phyloP scores from a whole-genome alignment of 345 rosid genomes.

The thale cress (Arabidopsis thaliana) region DNA sequence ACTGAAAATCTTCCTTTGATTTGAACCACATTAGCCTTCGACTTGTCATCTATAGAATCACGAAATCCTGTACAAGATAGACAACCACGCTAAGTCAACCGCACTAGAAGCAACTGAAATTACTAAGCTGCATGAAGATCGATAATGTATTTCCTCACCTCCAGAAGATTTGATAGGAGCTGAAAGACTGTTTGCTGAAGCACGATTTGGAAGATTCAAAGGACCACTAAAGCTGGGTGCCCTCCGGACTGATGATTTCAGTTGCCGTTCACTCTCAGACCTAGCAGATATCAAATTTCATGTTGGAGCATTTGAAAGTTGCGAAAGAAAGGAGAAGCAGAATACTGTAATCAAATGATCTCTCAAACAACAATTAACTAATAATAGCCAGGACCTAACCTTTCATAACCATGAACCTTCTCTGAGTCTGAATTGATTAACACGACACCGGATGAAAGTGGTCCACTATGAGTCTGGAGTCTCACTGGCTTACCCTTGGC shows the following conservation, averaged over 20 bases:
- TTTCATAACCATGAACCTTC: slow-evolving; percentile 57
- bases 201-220: slow-evolving; percentile 90
- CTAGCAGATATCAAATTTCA: slow-evolving; percentile 48
- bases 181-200: slow-evolving; percentile 97
- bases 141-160: slow-evolving; percentile 54
- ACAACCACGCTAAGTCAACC: not conserved
- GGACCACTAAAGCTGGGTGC: slow-evolving; percentile 99
- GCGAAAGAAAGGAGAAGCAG: slow-evolving; percentile 16
- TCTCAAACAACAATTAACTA: slow-evolving; percentile 25
- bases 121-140: slow-evolving; percentile 2
- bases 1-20: slow-evolving; percentile 98
- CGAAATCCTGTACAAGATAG: slow-evolving; percentile 65
- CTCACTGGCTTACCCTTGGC: slow-evolving; percentile 60
- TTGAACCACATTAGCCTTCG: slow-evolving; percentile 90
- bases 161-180: slow-evolving; percentile 97
- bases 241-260: slow-evolving; percentile 56
- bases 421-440: slow-evolving; percentile 61
- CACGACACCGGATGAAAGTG: slow-evolving; percentile 65
- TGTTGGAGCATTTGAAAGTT: slow-evolving; percentile 22
- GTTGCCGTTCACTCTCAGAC: slow-evolving; percentile 67
- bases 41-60: slow-evolving; percentile 91
- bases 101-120: slow-evolving; percentile 8
- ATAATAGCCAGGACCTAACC: slow-evolving; percentile 49
- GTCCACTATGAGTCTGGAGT: slow-evolving; percentile 90
- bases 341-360: slow-evolving; percentile 7